phyloP scores from a whole-genome alignment of 1,139 yeast genomes.

The Debaryomyces nepalensis region DNA sequence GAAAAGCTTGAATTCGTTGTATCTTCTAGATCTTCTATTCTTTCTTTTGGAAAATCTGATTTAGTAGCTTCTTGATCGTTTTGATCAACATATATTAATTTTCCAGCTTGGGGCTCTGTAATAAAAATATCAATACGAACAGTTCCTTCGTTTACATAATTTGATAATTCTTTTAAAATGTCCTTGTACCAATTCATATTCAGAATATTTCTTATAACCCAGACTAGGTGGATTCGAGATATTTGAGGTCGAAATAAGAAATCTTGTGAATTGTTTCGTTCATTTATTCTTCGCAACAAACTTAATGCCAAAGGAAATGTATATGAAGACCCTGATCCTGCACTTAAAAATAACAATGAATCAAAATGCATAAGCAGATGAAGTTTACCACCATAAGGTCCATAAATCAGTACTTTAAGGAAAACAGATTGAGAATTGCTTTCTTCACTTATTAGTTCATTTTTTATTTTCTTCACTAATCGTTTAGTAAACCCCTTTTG shows the following conservation, averaged over 20 bases:
- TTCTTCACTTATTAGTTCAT: conserved; percentile 22
- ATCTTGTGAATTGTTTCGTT: conserved; percentile 33
- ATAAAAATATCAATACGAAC: conserved; percentile 26
- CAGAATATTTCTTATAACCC: conserved; percentile 35
- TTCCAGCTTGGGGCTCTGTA: conserved; percentile 17
- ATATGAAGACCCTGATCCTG: conserved; percentile 54
- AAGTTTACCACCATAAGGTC: conserved; percentile 50
- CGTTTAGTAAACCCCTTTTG: conserved; percentile 51
- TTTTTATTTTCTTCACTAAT: conserved; percentile 31
- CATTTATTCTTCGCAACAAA: conserved; percentile 31
- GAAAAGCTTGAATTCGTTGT: not conserved
- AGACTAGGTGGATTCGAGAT: conserved; percentile 35
- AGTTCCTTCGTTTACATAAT: conserved; percentile 29
- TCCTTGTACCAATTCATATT: conserved; percentile 45
- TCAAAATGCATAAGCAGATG: conserved; percentile 51
- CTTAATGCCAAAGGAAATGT: conserved; percentile 51
- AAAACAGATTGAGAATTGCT: conserved; percentile 18
- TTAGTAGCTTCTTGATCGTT: not conserved
- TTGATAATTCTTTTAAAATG: conserved; percentile 32
- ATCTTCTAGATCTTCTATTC: conserved; percentile 1
- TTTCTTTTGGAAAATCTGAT: not conserved
- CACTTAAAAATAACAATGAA: conserved; percentile 42
- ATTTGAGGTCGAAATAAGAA: conserved; percentile 37
- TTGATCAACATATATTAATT: not conserved
- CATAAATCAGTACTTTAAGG: conserved; percentile 42